These are phyloP conservation scores for Hysterium pulicare DNA, from an alignment of 2,329 filamentous ascomycete species.

Conservation along the genomic window DNA sequence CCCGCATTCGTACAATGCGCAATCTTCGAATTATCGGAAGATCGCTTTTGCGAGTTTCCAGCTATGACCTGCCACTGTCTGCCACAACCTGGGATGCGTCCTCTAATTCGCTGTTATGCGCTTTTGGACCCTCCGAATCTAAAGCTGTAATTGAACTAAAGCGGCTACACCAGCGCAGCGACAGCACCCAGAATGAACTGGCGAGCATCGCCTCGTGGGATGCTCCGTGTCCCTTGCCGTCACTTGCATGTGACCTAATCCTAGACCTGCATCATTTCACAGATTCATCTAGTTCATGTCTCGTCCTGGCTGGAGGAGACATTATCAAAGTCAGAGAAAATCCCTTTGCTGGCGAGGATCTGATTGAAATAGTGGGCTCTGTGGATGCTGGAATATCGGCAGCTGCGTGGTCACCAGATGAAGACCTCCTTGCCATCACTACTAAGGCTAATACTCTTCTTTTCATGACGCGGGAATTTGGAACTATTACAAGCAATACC, in stretches of 20 bases:
- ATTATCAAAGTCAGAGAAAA: conserved; percentile 81
- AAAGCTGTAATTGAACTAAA: conserved; percentile 72
- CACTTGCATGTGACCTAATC: conserved; percentile 71
- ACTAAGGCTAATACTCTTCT: conserved; percentile 77
- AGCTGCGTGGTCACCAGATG: conserved; percentile 91
- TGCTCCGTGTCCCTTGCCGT: conserved; percentile 73
- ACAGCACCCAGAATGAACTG: conserved; percentile 38
- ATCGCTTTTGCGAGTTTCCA: conserved; percentile 58
- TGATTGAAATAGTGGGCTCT: conserved; percentile 92
- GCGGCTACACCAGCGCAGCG: conserved; percentile 45
- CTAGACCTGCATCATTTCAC: conserved; percentile 80
- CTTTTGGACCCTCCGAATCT: conserved; percentile 73
- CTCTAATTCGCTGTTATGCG: conserved; percentile 73
- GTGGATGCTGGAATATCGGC: conserved; percentile 89
- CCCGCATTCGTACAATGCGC: conserved; percentile 59
- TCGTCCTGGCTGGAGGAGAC: conserved; percentile 87
- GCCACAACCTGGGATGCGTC: conserved; percentile 83
- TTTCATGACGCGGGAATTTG: conserved; percentile 91
- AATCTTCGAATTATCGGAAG: conserved; percentile 80
- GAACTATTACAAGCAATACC: conserved; percentile 71
- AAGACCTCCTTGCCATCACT: conserved; percentile 80
- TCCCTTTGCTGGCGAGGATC: conserved; percentile 62
- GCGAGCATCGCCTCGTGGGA: conserved; percentile 78
- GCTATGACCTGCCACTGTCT: conserved; percentile 58
- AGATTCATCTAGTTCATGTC: conserved; percentile 71